These are phyloP conservation scores for Cyclospora cayetanensis DNA, from an alignment of 169 alveolate species.

Conservation along the genomic window DNA sequence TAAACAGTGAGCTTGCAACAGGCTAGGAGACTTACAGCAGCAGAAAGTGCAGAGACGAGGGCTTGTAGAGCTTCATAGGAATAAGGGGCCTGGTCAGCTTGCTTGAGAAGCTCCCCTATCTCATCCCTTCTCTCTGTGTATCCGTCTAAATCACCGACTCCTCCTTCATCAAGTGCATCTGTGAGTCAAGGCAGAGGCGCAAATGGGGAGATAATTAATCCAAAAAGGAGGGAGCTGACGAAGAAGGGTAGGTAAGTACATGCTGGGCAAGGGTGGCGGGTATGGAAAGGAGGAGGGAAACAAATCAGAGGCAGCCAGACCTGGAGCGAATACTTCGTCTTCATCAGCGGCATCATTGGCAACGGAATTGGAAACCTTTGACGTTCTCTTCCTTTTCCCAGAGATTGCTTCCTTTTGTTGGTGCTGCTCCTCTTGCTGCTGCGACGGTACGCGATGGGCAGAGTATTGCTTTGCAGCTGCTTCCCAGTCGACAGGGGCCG, in stretches of 20 bases:
- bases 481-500: constrained; percentile 68
- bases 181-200: background rate
- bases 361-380: constrained; percentile 30
- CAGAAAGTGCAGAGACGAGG: constrained; percentile 58
- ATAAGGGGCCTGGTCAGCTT: constrained; percentile 61
- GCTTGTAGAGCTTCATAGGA: constrained; percentile 63
- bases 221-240: background rate
- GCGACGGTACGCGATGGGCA: constrained; percentile 37
- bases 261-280: no score
- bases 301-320: background rate
- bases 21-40: constrained; percentile 20
- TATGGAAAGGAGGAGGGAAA: background rate
- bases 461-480: constrained; percentile 70
- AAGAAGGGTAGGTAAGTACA: background rate
- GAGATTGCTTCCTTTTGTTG: background rate
- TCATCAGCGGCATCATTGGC: constrained; percentile 47
- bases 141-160: background rate
- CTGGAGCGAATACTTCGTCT: constrained; percentile 41
- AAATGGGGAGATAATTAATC: background rate
- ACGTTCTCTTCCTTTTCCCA: constrained; percentile 57
- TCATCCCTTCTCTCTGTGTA: background rate
- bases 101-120: constrained; percentile 29
- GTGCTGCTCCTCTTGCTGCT: constrained; percentile 52
- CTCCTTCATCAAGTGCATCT: background rate
- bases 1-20: background rate